A percentile compares a stretch with the other conserved stretches of the same genome.
phyloP scores from a whole-genome alignment of 257 asterid genomes.

The Forsythia viridissima region DNA sequence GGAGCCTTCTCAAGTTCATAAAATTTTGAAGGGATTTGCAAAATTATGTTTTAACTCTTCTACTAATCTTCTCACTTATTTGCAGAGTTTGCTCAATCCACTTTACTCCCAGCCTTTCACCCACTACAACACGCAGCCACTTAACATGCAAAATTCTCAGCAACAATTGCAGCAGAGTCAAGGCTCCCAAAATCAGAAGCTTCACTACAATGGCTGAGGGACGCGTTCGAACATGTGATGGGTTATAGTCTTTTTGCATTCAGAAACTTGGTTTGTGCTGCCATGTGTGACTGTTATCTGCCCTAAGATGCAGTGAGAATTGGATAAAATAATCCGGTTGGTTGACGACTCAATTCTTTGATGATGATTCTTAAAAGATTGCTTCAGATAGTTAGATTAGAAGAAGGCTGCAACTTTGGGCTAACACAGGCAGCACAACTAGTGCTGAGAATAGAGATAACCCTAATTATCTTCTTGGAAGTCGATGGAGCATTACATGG shows the following conservation, averaged over 20 bases:
- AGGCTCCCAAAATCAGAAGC: constrained; percentile 73
- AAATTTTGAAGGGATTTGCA: not conserved
- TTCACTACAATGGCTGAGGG: constrained; percentile 71
- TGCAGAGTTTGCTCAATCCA: constrained; percentile 75
- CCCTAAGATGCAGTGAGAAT: constrained; percentile 42
- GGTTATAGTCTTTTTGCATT: constrained; percentile 35
- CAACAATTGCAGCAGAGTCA: constrained; percentile 73
- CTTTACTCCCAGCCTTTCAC: constrained; percentile 81
- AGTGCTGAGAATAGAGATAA: constrained; percentile 33
- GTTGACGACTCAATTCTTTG: constrained; percentile 23
- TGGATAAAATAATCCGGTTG: constrained; percentile 32
- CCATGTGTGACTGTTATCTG: constrained; percentile 40
- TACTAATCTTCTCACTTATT: constrained; percentile 11
- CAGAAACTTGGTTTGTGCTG: constrained; percentile 64
- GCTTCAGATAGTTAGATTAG: constrained; percentile 27
- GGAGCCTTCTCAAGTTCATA: not conserved
- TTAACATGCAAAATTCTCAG: constrained; percentile 61
- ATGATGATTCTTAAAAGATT: constrained; percentile 34
- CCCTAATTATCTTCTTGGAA: constrained; percentile 36
- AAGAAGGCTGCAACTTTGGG: constrained; percentile 31
- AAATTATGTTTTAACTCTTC: not conserved
- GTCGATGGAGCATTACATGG: constrained; percentile 33
- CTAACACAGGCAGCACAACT: constrained; percentile 41
- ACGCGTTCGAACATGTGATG: constrained; percentile 13
- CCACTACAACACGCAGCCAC: constrained; percentile 74